Conservation (phyloP, 2,329 filamentous ascomycete species). For the Pezicula radicicola region DNA sequence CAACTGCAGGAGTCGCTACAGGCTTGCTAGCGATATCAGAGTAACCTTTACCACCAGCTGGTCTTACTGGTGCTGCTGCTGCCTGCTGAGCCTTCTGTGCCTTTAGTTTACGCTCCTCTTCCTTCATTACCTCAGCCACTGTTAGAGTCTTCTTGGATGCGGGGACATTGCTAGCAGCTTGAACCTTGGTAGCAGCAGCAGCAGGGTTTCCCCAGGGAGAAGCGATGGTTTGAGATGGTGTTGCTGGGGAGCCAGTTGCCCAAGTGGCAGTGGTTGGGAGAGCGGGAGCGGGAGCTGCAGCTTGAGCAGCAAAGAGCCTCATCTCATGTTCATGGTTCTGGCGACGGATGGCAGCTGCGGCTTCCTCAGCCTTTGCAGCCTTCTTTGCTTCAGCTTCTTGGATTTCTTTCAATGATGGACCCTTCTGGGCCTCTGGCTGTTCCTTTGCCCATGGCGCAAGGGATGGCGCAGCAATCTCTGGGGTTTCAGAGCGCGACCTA, state of each 20-base stretch:
- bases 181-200: conserved; percentile 36
- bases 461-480: conserved; percentile 62
- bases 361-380: conserved; percentile 83
- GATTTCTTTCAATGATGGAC: conserved; percentile 92
- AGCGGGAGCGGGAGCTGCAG: conserved; percentile 66
- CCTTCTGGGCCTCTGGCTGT: conserved; percentile 68
- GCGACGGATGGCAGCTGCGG: conserved; percentile 73
- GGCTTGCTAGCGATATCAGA: conserved; percentile 87
- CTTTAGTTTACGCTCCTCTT: conserved; percentile 83
- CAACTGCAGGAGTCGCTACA: conserved; percentile 38
- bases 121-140: conserved; percentile 85
- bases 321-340: conserved; percentile 78
- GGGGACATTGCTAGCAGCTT: conserved; percentile 27
- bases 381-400: conserved; percentile 94
- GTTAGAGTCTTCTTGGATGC: conserved; percentile 74
- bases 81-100: conserved; percentile 50
- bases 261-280: conserved; percentile 87
- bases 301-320: conserved; percentile 47
- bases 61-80: conserved; percentile 37
- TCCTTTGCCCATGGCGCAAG: conserved; percentile 96
- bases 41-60: conserved; percentile 74
- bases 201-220: conserved; percentile 47
- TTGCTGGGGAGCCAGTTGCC: conserved; percentile 38
- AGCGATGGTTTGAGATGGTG: conserved; percentile 19
- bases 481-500: conserved; percentile 76